These are phyloP conservation scores for Chalciporus pseudorubinellus DNA, from an alignment of 768 basidiomycete species.

Conservation along the genomic window DNA sequence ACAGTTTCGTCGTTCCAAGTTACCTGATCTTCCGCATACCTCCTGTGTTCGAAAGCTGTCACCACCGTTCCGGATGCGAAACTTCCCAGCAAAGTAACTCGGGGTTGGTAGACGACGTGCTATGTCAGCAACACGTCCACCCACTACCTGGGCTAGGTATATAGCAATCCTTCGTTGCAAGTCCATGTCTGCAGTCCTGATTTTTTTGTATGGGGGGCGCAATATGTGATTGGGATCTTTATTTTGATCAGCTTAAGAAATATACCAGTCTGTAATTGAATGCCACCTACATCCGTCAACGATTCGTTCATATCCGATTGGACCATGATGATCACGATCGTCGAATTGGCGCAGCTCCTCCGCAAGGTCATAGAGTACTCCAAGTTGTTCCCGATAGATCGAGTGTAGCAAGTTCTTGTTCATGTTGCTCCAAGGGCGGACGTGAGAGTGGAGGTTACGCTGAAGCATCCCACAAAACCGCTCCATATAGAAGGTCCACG, in stretches of 20 bases:
- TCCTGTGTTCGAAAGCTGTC: slow-evolving; percentile 18
- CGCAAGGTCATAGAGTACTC: not conserved
- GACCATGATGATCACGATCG: not conserved
- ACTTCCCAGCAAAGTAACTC: slow-evolving; percentile 26
- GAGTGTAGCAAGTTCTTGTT: slow-evolving; percentile 4
- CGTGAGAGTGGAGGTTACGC: slow-evolving; percentile 6
- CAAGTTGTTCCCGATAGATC: slow-evolving; percentile 7
- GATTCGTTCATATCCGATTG: slow-evolving; percentile 3
- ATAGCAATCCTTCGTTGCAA: slow-evolving; percentile 18
- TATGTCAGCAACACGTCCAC: too few species aligned
- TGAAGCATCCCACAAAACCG: slow-evolving; percentile 19
- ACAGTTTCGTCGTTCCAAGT: slow-evolving; percentile 9
- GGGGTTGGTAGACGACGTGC: too few species aligned
- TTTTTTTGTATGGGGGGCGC: slow-evolving; percentile 1
- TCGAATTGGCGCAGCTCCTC: slow-evolving; percentile 3
- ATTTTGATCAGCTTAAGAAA: too few species aligned
- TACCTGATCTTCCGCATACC: not conserved
- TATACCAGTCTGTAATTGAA: too few species aligned
- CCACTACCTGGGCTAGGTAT: too few species aligned
- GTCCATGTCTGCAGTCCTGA: not conserved
- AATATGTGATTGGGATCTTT: too few species aligned
- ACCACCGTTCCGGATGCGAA: slow-evolving; percentile 24
- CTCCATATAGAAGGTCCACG: too few species aligned
- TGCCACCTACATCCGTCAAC: slow-evolving; percentile 5
- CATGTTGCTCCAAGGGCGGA: slow-evolving; percentile 16